These are phyloP conservation scores for Cladosporium oxysporum DNA, from an alignment of 2,329 filamentous ascomycete species.

Conservation along the genomic window DNA sequence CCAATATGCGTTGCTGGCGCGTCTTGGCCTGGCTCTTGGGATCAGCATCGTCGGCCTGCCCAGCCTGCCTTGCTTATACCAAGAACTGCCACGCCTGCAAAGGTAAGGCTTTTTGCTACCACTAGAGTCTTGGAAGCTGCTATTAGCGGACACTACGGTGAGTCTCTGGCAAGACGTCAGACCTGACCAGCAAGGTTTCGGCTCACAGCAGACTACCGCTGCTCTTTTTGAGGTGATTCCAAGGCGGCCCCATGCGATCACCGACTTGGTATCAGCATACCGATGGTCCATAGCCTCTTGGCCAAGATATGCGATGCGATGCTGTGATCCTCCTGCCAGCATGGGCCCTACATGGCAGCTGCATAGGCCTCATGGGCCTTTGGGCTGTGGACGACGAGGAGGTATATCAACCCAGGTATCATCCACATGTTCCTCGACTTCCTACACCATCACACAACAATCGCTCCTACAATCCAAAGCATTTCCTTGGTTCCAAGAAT, in stretches of 20 bases:
- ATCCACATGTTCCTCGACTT: constrained; percentile 1
- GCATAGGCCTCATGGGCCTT: constrained; percentile 10
- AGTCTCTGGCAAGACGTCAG: constrained; percentile 16
- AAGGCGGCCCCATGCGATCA: constrained; percentile 21
- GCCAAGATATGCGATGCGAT: constrained; percentile 16
- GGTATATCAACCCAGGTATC: constrained; percentile 20
- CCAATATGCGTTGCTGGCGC: constrained; percentile 3
- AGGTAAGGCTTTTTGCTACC: constrained; percentile 16
- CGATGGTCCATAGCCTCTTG: constrained; percentile 16
- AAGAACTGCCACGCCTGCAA: constrained; percentile 16
- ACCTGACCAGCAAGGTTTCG: constrained; percentile 4
- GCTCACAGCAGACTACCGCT: neutral
- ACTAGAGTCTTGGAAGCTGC: constrained; percentile 17
- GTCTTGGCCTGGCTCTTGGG: constrained; percentile 17
- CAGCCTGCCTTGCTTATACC: constrained; percentile 14
- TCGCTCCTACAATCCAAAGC: constrained; percentile 9
- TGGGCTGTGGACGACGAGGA: constrained; percentile 5
- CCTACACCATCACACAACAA: constrained; percentile 18
- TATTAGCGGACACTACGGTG: constrained; percentile 7
- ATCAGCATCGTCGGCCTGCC: constrained; percentile 5
- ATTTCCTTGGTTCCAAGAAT: constrained; percentile 8
- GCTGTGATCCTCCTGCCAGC: constrained; percentile 9
- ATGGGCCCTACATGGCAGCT: constrained; percentile 9
- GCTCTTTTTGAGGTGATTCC: constrained; percentile 11
- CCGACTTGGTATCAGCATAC: constrained; percentile 20